These are phyloP conservation scores for Paulownia fortunei DNA, from an alignment of 257 asterid genomes.

Conservation along the genomic window DNA sequence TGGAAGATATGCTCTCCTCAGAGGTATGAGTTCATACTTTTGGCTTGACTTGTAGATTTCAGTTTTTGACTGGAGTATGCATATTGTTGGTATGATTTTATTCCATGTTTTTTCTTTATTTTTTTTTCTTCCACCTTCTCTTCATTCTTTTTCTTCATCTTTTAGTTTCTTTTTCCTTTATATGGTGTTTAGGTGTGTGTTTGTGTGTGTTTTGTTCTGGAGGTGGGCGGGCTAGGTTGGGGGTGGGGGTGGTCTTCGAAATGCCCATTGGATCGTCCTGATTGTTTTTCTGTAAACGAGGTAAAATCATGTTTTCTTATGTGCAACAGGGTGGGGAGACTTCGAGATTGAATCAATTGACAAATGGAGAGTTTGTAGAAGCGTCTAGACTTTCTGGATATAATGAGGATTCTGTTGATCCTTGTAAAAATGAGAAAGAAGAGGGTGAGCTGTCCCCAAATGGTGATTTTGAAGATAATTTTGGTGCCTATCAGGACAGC, in stretches of 20 bases:
- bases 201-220: background rate
- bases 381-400: conserved; percentile 53
- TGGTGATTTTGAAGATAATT: conserved; percentile 83
- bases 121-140: background rate
- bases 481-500: conserved; percentile 62
- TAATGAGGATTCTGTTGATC: conserved; percentile 58
- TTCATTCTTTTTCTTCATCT: background rate
- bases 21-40: conserved; percentile 57
- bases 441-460: conserved; percentile 90
- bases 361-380: conserved; percentile 60
- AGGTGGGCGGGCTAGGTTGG: background rate
- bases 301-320: conserved; percentile 30
- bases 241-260: background rate
- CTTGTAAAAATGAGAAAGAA: conserved; percentile 85
- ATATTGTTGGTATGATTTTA: conserved; percentile 4
- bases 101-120: background rate
- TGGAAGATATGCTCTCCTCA: conserved; percentile 49
- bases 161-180: background rate
- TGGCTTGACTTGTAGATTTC: conserved; percentile 19
- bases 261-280: background rate
- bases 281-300: background rate
- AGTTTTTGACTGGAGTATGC: conserved; percentile 12
- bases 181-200: background rate
- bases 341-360: conserved; percentile 45
- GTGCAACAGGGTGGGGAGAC: conserved; percentile 57